Base-by-base conservation (phyloP, 495 filamentous ascomycete genomes). In the Collariella sp. region DNA sequence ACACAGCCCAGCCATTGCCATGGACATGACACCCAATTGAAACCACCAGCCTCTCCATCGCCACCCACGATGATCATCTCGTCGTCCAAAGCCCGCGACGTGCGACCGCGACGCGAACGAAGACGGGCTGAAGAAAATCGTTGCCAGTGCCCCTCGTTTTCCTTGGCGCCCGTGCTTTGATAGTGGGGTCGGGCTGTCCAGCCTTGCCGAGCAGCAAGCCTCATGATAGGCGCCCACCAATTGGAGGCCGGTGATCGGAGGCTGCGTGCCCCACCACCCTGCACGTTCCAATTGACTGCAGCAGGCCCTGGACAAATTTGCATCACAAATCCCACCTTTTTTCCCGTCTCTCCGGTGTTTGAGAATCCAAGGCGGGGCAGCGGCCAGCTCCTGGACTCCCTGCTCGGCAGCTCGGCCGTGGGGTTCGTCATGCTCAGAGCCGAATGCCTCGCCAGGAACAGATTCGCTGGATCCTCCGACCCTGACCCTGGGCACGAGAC, bases 191-290 rank as follows among this genome's bases (percentile, higher is more conserved):
- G 12, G 22, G 22, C 39, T n/a, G 38, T 41, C 51, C 48, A 57
- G 49, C 55, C 55, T 50, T 45, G 44, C 22, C 5, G 18, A 18
- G 10, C n/a, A n/a, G n/a, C n/a, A 20, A 23, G 42, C 42, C 23
- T 15, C 13, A 35, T 35, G n/a, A 34, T 3, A 26, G 5, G 43
- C 43, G 29, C 29, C 11, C 5, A 11, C 52, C 52, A 55, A 55
- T 55, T 55, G 52, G 36, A 42, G 52, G 38, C 44, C 52, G 44
- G 52, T 55, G 29, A 55, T 55, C 52, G 52, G 52, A 55, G n/a
- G 52, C 52, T 29, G 16, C 16, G 2, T 18, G 29, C 10, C 15
- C 19, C 13, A 16, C 20, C 36, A 29, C 2, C 3, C 15, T 31
- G 35, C n/a, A 29, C 9, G 15, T 13, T 34, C n/a, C 38, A 50